A percentile compares a stretch with the other conserved stretches of the same genome.
These are phyloP conservation scores for Bipolaris victoriae DNA, from an alignment of 2,329 filamentous ascomycete species.

Conservation along the genomic window DNA sequence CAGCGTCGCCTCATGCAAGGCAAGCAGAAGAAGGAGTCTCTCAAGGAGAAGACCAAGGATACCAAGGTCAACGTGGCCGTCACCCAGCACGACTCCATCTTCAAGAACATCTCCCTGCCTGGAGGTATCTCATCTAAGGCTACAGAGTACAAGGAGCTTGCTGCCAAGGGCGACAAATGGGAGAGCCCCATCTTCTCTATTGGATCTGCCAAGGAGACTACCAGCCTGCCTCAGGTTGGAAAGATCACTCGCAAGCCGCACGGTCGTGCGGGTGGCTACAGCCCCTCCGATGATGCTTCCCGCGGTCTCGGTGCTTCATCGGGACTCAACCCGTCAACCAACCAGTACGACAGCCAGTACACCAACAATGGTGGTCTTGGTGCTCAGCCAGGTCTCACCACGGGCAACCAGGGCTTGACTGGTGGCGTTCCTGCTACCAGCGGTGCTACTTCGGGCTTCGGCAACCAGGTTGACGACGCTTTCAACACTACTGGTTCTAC, in stretches of 20 bases:
- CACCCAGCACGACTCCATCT: constrained; percentile 88
- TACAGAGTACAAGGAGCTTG: constrained; percentile 88
- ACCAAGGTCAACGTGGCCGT: constrained; percentile 83
- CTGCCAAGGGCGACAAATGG: constrained; percentile 89
- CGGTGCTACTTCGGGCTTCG: constrained; percentile 41
- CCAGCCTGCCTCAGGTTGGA: constrained; percentile 67
- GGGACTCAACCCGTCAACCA: constrained; percentile 20
- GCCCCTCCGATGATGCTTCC: constrained; percentile 24
- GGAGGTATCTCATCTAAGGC: constrained; percentile 92
- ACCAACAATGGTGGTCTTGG: constrained; percentile 19
- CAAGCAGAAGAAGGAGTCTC: constrained; percentile 75
- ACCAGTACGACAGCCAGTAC: constrained; percentile 26
- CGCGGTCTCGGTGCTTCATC: constrained; percentile 26
- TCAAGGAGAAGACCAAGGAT: constrained; percentile 58
- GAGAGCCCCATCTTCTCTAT: constrained; percentile 93
- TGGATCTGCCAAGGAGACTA: constrained; percentile 75
- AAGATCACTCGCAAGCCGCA: constrained; percentile 66
- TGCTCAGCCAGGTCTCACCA: constrained; percentile 11
- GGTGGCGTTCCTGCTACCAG: constrained; percentile 13
- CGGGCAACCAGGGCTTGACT: constrained; percentile 18
- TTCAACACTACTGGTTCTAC: constrained; percentile 38
- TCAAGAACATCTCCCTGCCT: constrained; percentile 84
- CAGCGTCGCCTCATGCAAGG: constrained; percentile 76
- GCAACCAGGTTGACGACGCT: constrained; percentile 55
- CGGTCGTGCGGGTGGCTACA: constrained; percentile 48